These are phyloP conservation scores for Rhodosporidiobolus sp. DNA, from an alignment of 768 basidiomycete species.

Conservation along the genomic window DNA sequence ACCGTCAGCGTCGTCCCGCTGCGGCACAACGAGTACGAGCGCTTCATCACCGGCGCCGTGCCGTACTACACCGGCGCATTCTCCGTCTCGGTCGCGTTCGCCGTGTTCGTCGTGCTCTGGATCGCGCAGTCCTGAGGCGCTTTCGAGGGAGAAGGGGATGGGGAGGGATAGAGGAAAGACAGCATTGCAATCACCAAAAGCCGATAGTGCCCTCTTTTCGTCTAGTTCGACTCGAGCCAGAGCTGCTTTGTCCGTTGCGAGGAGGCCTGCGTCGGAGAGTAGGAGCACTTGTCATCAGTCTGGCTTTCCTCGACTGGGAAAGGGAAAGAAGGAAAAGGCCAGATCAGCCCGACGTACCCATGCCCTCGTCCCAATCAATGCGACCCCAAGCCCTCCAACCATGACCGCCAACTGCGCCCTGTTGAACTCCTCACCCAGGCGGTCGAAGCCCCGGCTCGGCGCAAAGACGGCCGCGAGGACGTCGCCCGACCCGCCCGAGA, in stretches of 20 bases:
- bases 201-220: background rate
- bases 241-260: background rate
- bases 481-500: background rate
- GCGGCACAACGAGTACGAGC: constrained; percentile 88
- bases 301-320: background rate
- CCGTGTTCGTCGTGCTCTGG: constrained; percentile 84
- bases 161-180: background rate
- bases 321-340: background rate
- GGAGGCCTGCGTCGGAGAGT: background rate
- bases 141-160: background rate
- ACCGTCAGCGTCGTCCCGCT: constrained; percentile 87
- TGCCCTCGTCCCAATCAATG: background rate
- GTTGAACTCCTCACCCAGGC: background rate
- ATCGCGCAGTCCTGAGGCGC: constrained; percentile 48
- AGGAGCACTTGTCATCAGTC: background rate
- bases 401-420: background rate
- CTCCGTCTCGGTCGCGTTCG: constrained; percentile 78
- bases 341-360: background rate
- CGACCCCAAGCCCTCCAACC: background rate
- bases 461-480: background rate
- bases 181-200: background rate
- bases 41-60: constrained; percentile 93
- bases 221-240: background rate
- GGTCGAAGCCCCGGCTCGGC: background rate
- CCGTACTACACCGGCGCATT: constrained; percentile 91